phyloP scores from a whole-genome alignment of 176 grass and related monocot genomes.

The Oryza meridionalis region DNA sequence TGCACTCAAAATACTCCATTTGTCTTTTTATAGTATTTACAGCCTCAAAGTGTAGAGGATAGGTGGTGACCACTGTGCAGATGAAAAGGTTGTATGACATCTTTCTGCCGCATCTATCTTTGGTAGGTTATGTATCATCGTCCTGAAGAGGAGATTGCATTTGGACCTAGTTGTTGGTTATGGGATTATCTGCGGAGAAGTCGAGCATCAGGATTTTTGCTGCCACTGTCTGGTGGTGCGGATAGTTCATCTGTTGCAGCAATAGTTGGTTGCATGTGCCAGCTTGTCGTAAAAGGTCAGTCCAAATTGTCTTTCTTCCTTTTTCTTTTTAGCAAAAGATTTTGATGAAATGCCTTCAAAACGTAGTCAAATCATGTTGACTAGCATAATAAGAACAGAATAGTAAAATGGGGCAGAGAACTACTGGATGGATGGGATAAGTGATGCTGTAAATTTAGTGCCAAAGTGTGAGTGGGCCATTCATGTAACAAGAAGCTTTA shows the following conservation, averaged over 20 bases:
- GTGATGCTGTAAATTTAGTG: background rate
- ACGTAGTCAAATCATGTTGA: slow-evolving; percentile 2
- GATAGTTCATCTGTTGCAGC: slow-evolving; percentile 99
- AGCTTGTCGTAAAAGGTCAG: slow-evolving; percentile 88
- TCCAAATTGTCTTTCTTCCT: slow-evolving; percentile 9
- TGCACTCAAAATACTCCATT: background rate
- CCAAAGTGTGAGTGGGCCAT: background rate
- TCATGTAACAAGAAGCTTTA: background rate
- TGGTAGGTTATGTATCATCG: slow-evolving; percentile 78
- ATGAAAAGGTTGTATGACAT: slow-evolving; percentile 1
- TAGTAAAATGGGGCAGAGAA: background rate
- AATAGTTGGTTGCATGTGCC: slow-evolving; percentile 96
- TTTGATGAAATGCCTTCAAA: slow-evolving; percentile 1
- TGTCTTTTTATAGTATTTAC: background rate
- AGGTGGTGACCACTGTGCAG: slow-evolving; percentile 7
- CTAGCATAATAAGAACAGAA: background rate
- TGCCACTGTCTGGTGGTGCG: slow-evolving; percentile 95
- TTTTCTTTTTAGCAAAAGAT: slow-evolving; percentile 11
- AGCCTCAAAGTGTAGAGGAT: background rate
- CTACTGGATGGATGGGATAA: background rate
- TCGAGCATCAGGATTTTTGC: slow-evolving; percentile 92
- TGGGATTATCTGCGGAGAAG: slow-evolving; percentile 98
- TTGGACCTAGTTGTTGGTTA: slow-evolving; percentile 96
- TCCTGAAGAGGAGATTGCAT: slow-evolving; percentile 95
- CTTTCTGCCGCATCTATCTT: slow-evolving; percentile 1